Evolutionary conservation across 1,284 basidiomycete genomes (phyloP), one percentile per base, ranked within the genome.

Genomic region (Cutaneotrichosporon sp.): DNA sequence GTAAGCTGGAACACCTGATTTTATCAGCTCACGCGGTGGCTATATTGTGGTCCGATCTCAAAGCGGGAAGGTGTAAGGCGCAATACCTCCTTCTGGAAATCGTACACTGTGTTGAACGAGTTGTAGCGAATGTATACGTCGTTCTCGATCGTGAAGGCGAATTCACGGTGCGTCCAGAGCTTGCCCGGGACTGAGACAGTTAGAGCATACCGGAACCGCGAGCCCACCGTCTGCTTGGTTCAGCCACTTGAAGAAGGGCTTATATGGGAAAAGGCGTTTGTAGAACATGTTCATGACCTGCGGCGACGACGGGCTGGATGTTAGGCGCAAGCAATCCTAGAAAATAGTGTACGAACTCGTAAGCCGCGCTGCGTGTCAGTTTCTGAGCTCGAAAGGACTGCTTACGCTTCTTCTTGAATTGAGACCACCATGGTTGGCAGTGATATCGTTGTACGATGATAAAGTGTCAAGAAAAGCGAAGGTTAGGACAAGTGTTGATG

Each of bases 71-170:
- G 92, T 60, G 87, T 90, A 42, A 90, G 77, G 25, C 84, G 75
- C 53, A 88, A 81, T 3, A 92, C 83, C 71, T 97, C 88, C 65
- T 88, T 88, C 77, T 97, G 96, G 68, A 97, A 84, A 53, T 97
- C 94, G 7, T 96, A 90, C 3, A 81, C 80, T 24, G 80, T 84
- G 29, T 78, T 79, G 73, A 96, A 98, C 5, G 90, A 96, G 70
- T 96, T 87, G 79, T 97, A 98, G 10, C 94, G 87, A 51, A 98
- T 79, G 72, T 98, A 97, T 5, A 90, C 85, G 63, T 97, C 93
- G 54, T 87, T 88, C 49, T 82, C 82, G 14, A 99, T 82, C 2
- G 93, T 97, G 70, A 97, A 94, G n/a, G 94, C 87, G 71, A 98
- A 96, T 73, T 98, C 94, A 67, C 94, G 86, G 68, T 97, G 83